Percentiles rank a stretch among this genome's conserved stretches.
phyloP scores from a whole-genome alignment of 2,329 filamentous ascomycete species.

The Penicillium sp. region DNA sequence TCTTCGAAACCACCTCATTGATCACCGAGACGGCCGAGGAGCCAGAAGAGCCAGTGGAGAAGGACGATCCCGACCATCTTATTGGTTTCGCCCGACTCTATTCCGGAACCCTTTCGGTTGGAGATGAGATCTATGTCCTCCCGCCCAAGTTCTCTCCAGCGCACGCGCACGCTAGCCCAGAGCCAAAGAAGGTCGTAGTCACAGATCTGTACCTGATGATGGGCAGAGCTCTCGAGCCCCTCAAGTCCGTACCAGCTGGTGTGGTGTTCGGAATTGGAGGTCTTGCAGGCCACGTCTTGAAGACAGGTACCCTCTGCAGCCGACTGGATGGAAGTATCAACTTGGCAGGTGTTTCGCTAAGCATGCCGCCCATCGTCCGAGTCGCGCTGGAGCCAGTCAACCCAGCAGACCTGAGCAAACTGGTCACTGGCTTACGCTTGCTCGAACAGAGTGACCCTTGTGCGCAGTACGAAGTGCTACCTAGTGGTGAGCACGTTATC shows the following conservation, averaged over 20 bases:
- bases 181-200: slow-evolving; percentile 78
- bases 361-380: slow-evolving; percentile 86
- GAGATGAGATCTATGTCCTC: slow-evolving; percentile 86
- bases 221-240: slow-evolving; percentile 81
- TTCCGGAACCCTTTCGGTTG: slow-evolving; percentile 84
- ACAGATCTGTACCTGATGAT: slow-evolving; percentile 92
- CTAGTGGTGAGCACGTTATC: slow-evolving; percentile 91
- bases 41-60: slow-evolving; percentile 54
- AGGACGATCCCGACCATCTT: slow-evolving; percentile 76
- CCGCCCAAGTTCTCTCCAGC: slow-evolving; percentile 90
- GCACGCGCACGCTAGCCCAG: slow-evolving; percentile 67
- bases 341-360: slow-evolving; percentile 78
- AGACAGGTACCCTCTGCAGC: slow-evolving; percentile 91
- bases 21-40: slow-evolving; percentile 51
- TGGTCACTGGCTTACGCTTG: slow-evolving; percentile 83
- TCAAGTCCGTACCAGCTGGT: slow-evolving; percentile 83
- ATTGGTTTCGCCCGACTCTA: slow-evolving; percentile 94
- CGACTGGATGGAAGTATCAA: slow-evolving; percentile 84
- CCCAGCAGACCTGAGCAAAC: slow-evolving; percentile 86
- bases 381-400: slow-evolving; percentile 93
- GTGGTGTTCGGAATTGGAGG: slow-evolving; percentile 95
- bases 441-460: slow-evolving; percentile 95
- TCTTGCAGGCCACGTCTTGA: slow-evolving; percentile 88
- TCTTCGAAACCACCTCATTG: slow-evolving; percentile 62
- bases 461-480: slow-evolving; percentile 89